Conservation (phyloP, 768 basidiomycete species). For the Amanita inopinata region DNA sequence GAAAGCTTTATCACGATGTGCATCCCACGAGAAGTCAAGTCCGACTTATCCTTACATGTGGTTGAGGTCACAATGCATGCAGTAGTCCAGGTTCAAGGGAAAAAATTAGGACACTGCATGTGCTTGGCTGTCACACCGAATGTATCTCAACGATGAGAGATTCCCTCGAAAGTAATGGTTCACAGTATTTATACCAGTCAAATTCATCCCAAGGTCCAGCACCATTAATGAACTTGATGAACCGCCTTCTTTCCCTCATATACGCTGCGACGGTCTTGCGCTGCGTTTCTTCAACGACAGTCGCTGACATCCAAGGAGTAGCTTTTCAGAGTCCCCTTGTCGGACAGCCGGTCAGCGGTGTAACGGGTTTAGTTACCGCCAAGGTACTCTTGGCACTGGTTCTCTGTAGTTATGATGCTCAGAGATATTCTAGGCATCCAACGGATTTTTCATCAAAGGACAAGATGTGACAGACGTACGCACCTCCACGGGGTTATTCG, state of each 20-base stretch:
- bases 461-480: constrained; percentile 34
- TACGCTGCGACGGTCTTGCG: constrained; percentile 21
- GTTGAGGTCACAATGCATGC: too few relatives aligned
- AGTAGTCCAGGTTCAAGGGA: too few relatives aligned
- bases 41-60: too few relatives aligned
- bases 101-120: too few relatives aligned
- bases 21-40: too few relatives aligned
- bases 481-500: constrained; percentile 39
- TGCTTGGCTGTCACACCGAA: too few relatives aligned
- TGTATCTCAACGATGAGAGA: too few relatives aligned
- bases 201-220: background rate
- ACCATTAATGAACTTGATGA: constrained; percentile 16
- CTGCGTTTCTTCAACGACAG: constrained; percentile 22
- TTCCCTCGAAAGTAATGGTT: too few relatives aligned
- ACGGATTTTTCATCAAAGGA: constrained; percentile 40
- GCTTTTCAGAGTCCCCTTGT: constrained; percentile 35
- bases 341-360: constrained; percentile 34
- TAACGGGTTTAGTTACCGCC: constrained; percentile 44
- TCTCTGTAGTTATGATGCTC: background rate
- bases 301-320: constrained; percentile 46
- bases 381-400: constrained; percentile 25
- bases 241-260: constrained; percentile 21
- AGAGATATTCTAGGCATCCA: constrained; percentile 23
- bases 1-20: too few relatives aligned
- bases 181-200: too few relatives aligned